These are phyloP conservation scores for Myriangium duriaei DNA, from an alignment of 2,329 filamentous ascomycete genomes.

Conservation along the genomic window DNA sequence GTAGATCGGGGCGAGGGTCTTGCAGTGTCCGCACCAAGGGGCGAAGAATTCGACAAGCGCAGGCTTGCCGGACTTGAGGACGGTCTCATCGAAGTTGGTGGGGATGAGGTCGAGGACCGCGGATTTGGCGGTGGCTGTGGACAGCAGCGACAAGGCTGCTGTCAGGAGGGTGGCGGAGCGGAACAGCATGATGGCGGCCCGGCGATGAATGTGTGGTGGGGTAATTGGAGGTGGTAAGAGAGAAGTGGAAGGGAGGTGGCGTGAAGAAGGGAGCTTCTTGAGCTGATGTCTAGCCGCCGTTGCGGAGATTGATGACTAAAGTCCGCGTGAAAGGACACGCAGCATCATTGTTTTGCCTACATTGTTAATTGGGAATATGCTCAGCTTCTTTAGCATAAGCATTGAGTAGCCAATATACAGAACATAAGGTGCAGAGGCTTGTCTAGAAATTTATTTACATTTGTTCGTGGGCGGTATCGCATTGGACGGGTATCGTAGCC, in stretches of 20 bases:
- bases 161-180: constrained; percentile 25
- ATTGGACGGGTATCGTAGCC: no score
- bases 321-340: constrained; percentile 3
- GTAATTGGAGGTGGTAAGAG: neutral
- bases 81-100: constrained; percentile 80
- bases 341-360: no score
- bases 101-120: constrained; percentile 84
- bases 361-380: no score
- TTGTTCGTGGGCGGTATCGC: no score
- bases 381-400: no score
- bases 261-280: no score
- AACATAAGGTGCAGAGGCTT: no score
- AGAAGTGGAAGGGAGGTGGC: no score
- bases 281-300: no score
- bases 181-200: constrained; percentile 11
- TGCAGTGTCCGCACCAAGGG: constrained; percentile 99
- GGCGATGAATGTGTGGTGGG: constrained; percentile 1
- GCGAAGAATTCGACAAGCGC: constrained; percentile 97
- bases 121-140: constrained; percentile 52
- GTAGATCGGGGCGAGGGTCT: constrained; percentile 86
- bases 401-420: no score
- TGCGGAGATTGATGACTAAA: constrained; percentile 1
- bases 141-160: constrained; percentile 33
- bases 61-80: constrained; percentile 84
- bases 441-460: no score